Percentiles rank a stretch among this genome's conserved stretches.
Conservation (phyloP, 2,329 filamentous ascomycete species). For the Lizonia empirigonia region DNA sequence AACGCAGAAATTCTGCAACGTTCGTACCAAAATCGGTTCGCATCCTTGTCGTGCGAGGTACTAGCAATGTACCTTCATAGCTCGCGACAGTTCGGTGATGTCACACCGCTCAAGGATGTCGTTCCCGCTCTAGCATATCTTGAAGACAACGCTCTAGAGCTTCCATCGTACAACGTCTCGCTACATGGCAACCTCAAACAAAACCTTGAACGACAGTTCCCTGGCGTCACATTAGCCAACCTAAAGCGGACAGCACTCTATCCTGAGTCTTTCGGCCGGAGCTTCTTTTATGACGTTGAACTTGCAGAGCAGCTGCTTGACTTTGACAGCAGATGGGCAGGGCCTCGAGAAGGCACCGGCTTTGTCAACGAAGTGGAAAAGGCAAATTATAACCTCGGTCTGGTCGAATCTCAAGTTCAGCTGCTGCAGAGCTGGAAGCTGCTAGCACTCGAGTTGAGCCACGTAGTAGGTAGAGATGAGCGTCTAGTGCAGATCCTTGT, state of each 20-base stretch:
- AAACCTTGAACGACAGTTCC: constrained; percentile 82
- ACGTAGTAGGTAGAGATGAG: constrained; percentile 59
- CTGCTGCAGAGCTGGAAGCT: constrained; percentile 91
- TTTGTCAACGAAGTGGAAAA: constrained; percentile 82
- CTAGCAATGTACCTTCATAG: constrained; percentile 91
- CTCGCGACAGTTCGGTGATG: constrained; percentile 75
- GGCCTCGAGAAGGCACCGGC: constrained; percentile 64
- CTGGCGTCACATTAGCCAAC: constrained; percentile 72
- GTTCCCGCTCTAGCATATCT: constrained; percentile 80
- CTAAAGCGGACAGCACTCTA: constrained; percentile 78
- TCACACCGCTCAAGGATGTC: constrained; percentile 70
- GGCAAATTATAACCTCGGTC: constrained; percentile 87
- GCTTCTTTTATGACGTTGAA: constrained; percentile 84
- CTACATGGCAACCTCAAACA: constrained; percentile 82
- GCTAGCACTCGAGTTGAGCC: constrained; percentile 81
- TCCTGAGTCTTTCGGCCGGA: constrained; percentile 68
- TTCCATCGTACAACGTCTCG: constrained; percentile 85
- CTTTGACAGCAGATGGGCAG: constrained; percentile 76
- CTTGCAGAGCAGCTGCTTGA: constrained; percentile 76
- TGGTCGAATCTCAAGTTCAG: constrained; percentile 88
- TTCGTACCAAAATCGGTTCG: constrained; percentile 60
- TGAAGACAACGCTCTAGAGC: constrained; percentile 74
- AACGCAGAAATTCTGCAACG: constrained; percentile 32
- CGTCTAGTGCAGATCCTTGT: constrained; percentile 72
- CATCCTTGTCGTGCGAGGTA: constrained; percentile 83